A percentile compares a stretch with the other conserved stretches of the same genome.
Conservation (phyloP, 2,329 filamentous ascomycete species). For the Cordyceps pruinosa region DNA sequence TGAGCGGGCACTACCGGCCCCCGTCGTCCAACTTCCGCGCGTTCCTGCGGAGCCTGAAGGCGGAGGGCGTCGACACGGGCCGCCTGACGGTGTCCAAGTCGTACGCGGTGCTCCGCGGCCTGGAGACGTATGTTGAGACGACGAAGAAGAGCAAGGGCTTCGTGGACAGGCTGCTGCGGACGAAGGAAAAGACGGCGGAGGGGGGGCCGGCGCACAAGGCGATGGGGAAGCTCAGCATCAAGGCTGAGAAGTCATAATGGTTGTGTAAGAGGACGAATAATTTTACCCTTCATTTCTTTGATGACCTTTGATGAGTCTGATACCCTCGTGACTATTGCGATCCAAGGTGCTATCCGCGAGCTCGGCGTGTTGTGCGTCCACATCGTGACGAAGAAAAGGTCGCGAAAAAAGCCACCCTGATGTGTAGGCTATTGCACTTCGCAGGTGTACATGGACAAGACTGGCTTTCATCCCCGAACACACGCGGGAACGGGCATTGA, state of each 20-base stretch:
- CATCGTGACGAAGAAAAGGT: no score
- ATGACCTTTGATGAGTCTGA: no score
- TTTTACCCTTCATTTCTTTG: not conserved
- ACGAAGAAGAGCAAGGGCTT: conserved; percentile 56
- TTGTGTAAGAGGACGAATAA: not conserved
- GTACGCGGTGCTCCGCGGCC: conserved; percentile 73
- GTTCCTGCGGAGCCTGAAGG: conserved; percentile 67
- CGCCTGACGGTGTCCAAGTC: conserved; percentile 72
- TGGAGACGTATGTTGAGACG: conserved; percentile 72
- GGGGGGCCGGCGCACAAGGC: conserved; percentile 47
- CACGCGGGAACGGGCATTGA: no score
- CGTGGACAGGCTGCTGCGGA: conserved; percentile 41
- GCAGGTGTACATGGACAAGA: no score
- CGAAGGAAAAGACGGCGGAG: conserved; percentile 51
- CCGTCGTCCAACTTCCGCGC: conserved; percentile 76
- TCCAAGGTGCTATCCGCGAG: no score
- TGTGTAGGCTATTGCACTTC: no score
- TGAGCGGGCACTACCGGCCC: conserved; percentile 78
- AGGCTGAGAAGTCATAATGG: not conserved
- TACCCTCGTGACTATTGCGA: no score
- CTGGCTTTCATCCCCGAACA: not conserved
- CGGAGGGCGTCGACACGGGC: conserved; percentile 70
- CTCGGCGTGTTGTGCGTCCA: no score
- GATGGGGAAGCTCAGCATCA: conserved; percentile 27
- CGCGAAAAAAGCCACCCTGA: no score